Evolutionary conservation across 1,284 basidiomycete genomes (phyloP).

Genomic region (Heterobasidion occidentale): DNA sequence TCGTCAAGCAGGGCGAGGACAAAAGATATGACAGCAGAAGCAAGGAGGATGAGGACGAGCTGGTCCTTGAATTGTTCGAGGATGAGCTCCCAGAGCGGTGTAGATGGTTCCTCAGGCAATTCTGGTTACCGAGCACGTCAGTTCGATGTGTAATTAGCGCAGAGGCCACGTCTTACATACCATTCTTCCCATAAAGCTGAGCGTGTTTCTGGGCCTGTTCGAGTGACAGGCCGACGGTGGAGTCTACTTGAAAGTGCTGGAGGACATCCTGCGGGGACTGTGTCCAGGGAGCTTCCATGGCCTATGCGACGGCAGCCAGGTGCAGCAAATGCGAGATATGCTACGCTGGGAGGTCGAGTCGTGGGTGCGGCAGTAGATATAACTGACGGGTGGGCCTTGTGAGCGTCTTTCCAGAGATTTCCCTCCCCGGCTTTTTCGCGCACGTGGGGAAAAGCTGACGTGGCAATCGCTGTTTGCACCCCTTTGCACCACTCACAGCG

Average conservation of each 20-base stretch:
- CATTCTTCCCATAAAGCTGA: slow-evolving; percentile 79
- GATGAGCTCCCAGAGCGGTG: slow-evolving; percentile 89
- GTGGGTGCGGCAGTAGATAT: background rate
- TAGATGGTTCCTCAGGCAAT: slow-evolving; percentile 84
- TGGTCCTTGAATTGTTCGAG: slow-evolving; percentile 98
- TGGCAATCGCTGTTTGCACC: background rate
- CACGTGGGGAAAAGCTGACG: background rate
- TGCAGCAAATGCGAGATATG: background rate
- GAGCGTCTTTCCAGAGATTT: background rate
- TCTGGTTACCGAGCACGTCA: slow-evolving; percentile 35
- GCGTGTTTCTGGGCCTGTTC: slow-evolving; percentile 65
- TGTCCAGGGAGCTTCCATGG: slow-evolving; percentile 71
- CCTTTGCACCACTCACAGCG: background rate
- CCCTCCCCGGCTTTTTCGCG: background rate
- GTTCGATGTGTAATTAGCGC: background rate
- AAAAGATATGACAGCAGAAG: slow-evolving; percentile 87
- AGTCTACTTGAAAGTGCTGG: slow-evolving; percentile 57
- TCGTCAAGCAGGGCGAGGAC: slow-evolving; percentile 83
- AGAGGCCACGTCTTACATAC: slow-evolving; percentile 26
- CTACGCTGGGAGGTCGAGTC: background rate
- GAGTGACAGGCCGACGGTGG: slow-evolving; percentile 44
- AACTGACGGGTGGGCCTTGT: background rate
- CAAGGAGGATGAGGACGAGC: slow-evolving; percentile 89
- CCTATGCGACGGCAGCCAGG: background rate
- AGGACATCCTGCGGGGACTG: slow-evolving; percentile 54